phyloP scores from a whole-genome alignment of 2,329 filamentous ascomycete species.

The Trichoderma sp. region DNA sequence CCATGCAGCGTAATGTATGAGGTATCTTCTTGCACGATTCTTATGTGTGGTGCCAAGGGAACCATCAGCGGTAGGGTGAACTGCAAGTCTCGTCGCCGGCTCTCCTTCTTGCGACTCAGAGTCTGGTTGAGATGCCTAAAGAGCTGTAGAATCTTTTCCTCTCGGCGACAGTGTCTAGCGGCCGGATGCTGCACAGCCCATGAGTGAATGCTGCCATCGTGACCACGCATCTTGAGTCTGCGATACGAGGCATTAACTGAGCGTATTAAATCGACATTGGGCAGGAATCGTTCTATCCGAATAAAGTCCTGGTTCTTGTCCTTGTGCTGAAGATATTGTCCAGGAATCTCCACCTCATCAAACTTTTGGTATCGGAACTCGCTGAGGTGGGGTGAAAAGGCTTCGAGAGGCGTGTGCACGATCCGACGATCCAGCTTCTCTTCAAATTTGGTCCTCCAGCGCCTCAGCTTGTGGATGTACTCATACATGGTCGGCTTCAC shows the following conservation, averaged over 20 bases:
- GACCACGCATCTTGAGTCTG: constrained; percentile 90
- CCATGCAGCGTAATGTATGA: constrained; percentile 93
- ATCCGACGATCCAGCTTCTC: constrained; percentile 89
- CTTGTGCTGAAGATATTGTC: constrained; percentile 94
- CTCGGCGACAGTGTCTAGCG: constrained; percentile 84
- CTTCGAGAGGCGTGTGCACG: constrained; percentile 72
- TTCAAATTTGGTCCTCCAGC: constrained; percentile 97
- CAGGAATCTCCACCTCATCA: constrained; percentile 95
- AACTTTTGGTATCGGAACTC: constrained; percentile 98
- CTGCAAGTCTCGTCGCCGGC: constrained; percentile 85
- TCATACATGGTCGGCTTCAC: constrained; percentile 97
- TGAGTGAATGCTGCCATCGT: constrained; percentile 94
- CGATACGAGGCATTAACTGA: constrained; percentile 89
- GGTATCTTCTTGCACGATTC: constrained; percentile 92
- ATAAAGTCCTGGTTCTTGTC: constrained; percentile 99
- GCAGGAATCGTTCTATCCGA: constrained; percentile 93
- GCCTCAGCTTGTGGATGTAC: constrained; percentile 94
- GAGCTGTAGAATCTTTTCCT: constrained; percentile 91
- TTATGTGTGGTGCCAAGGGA: constrained; percentile 88
- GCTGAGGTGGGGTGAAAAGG: constrained; percentile 85
- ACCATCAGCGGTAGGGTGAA: constrained; percentile 97
- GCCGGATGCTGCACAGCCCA: constrained; percentile 97
- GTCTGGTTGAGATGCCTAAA: constrained; percentile 98
- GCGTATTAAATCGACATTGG: constrained; percentile 88
- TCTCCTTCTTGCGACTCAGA: constrained; percentile 89